Evolutionary conservation across 441 rosid genomes (phyloP), one percentile per base, ranked within the genome.

Genomic region (Mallotus repandus): DNA sequence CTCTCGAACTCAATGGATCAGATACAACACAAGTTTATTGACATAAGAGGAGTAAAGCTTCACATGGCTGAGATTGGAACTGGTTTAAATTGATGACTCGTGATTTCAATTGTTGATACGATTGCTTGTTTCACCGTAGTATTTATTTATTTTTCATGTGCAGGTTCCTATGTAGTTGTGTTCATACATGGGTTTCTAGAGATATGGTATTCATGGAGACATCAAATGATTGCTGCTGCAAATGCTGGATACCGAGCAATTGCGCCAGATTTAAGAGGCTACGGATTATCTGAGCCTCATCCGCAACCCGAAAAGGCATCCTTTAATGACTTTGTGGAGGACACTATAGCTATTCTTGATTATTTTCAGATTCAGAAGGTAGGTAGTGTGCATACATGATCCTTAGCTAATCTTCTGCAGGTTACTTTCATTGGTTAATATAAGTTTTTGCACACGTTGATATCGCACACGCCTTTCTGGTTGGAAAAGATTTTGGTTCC

Each of bases 101-200:
- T 43, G 21, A 43, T 29, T 21, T 29, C 9, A 10, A 43, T 54
- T 35, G 13, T 25, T 55, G 52, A 4, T 16, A 38, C 29, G 22
- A 55, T 50, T 13, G 5, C 6, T 4, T 52, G 12, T 16, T 22
- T 58, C 55, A 58, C 2, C 12, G 9, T 1, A 21, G 1, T 9
- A n/a, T 53, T 32, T 46, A 41, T 29, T 52, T 45, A 3, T 53
- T 5, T 53, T 53, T 25, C 22, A 32, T 9, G 19, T 21, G 63
- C 81, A 83, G 86, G 85, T 63, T 53, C 82, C 19, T 60, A 21
- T 22, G 83, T 12, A 41, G 83, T 81, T 63, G 22, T 81, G 7
- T 83, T 87, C 77, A n/a, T 84, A 32, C 89, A 87, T 19, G 89
- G 91, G 10, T 87, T 87, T 74, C 91, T 88, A 3, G 84, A 87